Evolutionary conservation across 1,284 basidiomycete species (phyloP), one percentile per base, ranked within the genome.

Genomic region (Salmacisia buchloeana): DNA sequence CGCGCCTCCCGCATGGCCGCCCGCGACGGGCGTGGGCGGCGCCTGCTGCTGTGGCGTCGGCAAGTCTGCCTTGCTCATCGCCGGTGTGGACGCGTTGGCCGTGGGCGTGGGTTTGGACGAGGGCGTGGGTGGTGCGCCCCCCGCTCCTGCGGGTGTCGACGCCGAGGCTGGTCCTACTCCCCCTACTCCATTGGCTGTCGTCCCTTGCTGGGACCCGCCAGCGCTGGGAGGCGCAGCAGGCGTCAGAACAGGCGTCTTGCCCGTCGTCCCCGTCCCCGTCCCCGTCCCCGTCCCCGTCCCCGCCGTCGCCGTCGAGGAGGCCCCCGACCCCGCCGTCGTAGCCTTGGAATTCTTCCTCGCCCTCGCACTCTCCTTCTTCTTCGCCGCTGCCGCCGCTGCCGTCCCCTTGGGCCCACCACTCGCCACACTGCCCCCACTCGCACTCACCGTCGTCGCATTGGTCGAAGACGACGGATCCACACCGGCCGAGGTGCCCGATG

Each of bases 281-380:
- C 34, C 34, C 49, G 29, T 54, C 49, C 29, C 27, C 15, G 29
- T 9, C 49, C 29, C 49, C n/a, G 27, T 54, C 27, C 34, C 49
- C 49, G 18, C 34, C 49, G 31, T 54, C 49, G 31, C 34, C 15
- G 49, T 12, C 3, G 49, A 27, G 15, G 31, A 33, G n/a, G n/a
- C n/a, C n/a, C n/a, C n/a, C n/a, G n/a, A n/a, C n/a, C n/a, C n/a
- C n/a, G n/a, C n/a, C n/a, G n/a, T n/a, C n/a, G n/a, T n/a, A n/a
- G 49, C 49, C 49, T 54, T 54, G 13, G 49, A 54, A n/a, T 54
- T 54, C 29, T 54, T 54, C 49, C 49, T 54, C 49, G 49, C 27
- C 15, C 49, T 9, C 49, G 49, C 49, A 31, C 12, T 54, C 27
- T 54, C 49, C 49, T 33, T 54, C 49, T 54, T 54, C 49, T 54